Evolutionary conservation across 1,284 basidiomycete species (phyloP).

Genomic region (Peniophora sp.): DNA sequence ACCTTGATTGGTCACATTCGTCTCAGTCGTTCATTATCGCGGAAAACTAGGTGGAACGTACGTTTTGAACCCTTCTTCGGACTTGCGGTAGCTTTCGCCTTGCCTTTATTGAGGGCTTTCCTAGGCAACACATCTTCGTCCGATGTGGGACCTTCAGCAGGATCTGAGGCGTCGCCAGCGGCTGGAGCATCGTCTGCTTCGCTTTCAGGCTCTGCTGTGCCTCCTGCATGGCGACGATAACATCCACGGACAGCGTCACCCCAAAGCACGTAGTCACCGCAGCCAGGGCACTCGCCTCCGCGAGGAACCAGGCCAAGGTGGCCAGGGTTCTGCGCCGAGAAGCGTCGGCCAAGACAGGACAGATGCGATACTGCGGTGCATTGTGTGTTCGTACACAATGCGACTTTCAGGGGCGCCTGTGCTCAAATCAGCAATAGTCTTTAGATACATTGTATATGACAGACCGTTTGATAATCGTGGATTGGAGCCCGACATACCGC

Average conservation of each 20-base stretch:
- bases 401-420: constrained; percentile 50
- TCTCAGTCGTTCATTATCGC: no score
- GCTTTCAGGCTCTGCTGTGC: constrained; percentile 14
- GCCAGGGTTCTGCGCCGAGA: constrained; percentile 30
- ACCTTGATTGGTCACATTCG: no score
- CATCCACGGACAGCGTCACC: constrained; percentile 65
- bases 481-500: constrained; percentile 43
- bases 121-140: no score
- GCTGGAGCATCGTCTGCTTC: constrained; percentile 14
- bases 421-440: not conserved
- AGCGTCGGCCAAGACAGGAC: constrained; percentile 55
- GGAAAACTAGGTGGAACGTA: no score
- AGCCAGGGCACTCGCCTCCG: constrained; percentile 52
- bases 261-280: constrained; percentile 55
- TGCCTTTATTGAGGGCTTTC: no score
- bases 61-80: no score
- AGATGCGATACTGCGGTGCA: constrained; percentile 62
- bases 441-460: constrained; percentile 14
- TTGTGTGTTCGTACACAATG: constrained; percentile 39
- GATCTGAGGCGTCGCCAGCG: no score
- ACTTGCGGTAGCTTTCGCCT: no score
- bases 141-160: no score
- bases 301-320: constrained; percentile 47
- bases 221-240: constrained; percentile 46
- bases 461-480: constrained; percentile 33